Evolutionary conservation across 371 early-diverging fungal species (phyloP), one percentile per base, ranked within the genome.

Genomic region (Dichotomocladium elegans): DNA sequence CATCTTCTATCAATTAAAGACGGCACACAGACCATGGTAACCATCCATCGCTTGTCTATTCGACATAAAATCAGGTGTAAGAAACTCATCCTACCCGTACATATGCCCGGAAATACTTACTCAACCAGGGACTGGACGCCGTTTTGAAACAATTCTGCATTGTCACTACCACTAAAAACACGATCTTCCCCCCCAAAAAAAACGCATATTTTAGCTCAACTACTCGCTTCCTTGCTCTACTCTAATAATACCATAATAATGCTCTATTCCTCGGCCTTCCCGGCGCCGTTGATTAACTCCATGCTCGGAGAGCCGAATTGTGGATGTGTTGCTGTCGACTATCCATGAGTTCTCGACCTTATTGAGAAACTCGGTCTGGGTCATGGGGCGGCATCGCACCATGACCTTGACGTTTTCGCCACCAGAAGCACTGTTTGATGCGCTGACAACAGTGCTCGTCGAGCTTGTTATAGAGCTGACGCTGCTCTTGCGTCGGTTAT

Each of bases 401-500:
- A 61, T 60, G 27, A 74, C 74, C 26, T 74, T 61, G 3, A 74
- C 64, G 33, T 68, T 70, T 53, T 74, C 74, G 15, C 57, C 44
- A 10, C 10, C 10, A 0, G 27, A 14, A 1, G 25, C 25, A 12
- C 42, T 11, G 14, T 43, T 28, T 28, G 30, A 15, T 28, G 57
- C 25, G 10, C 34, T 37, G 21, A 30, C 35, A 4, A 50, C 47
- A 10, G 41, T 28, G 21, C 53, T 46, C 9, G 44, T 19, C 4
- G 43, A 31, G 6, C 35, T 35, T 0, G 50, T 49, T 1, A 30
- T 28, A 19, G 40, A 44, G 26, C 54, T 58, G 31, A 42, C 46
- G 27, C 44, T 52, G 15, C 47, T 53, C 21, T 51, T 47, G 8
- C 53, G 34, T 3, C 58, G 40, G 17, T 47, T 34, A 26, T 24